Base-by-base conservation (phyloP, 768 basidiomycete genomes). In the Leucocoprinus birnbaumii region DNA sequence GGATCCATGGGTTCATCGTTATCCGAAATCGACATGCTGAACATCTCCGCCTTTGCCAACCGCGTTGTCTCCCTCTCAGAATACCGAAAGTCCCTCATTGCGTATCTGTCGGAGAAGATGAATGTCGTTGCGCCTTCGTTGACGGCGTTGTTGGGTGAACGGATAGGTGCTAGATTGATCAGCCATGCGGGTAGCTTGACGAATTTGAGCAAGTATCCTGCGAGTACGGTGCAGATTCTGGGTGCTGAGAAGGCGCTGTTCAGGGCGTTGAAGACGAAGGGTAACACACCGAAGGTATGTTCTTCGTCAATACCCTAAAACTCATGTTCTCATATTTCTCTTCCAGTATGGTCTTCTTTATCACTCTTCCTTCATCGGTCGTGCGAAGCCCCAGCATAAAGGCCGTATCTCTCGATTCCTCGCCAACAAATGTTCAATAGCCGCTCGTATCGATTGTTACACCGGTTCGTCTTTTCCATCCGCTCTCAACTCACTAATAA, bases 211-310 rank as follows among this genome's bases (percentile, higher is more conserved):
- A 98, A 98, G 76, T 98, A 98, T 74, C 96, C 96, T 27, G 96
- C 96, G 0, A 94, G 91, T 65, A 98, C 96, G 13, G 96, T 98
- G 40, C 96, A 98, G 72, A 98, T 98, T 62, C 79, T 98, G 40
- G 96, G 96, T 62, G 96, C 96, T 21, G 96, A 98, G 76, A 98
- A 98, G 72, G 96, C 96, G 2, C 79, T 98, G 24, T 98, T 98
- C 83, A 78, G 96, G 52, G 96, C 96, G 0, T 77, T 98, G 65
- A 98, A 98, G 79, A 98, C 96, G 27, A 98, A 98, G 73, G 96
- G 96, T 14, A 98, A 98, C 70, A 99, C 96, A 0, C 95, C 96
- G 40, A 97, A 97, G 78, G 93, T 92, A 61, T 50, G 70, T 64
- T 19, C 25, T 25, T 27, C 24, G 40, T 31, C 38, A 13, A 48